Percentiles rank a stretch among this genome's conserved stretches.
These are phyloP conservation scores for Cystobasidium pallidum DNA, from an alignment of 1,284 basidiomycete species.

Conservation along the genomic window DNA sequence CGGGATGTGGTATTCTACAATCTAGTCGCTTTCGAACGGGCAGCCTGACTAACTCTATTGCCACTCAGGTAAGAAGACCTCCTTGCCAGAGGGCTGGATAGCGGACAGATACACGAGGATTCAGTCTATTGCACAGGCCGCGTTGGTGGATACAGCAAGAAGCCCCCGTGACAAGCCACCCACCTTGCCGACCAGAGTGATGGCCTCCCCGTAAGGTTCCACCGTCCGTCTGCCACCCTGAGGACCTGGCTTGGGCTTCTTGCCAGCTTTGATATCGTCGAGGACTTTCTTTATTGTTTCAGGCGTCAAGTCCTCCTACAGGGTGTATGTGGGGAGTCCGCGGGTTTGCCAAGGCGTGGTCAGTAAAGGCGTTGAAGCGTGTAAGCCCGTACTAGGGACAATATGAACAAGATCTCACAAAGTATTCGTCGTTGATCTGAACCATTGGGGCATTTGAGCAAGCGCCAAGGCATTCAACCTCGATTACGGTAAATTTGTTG, in stretches of 20 bases:
- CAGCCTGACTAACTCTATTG: neutral
- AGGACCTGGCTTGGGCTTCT: slow-evolving; percentile 88
- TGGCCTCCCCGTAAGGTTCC: slow-evolving; percentile 36
- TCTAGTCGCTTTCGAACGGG: neutral
- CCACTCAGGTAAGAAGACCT: slow-evolving; percentile 39
- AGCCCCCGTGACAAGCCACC: neutral
- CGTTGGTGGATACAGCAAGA: too few relatives aligned
- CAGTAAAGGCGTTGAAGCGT: neutral
- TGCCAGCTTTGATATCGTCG: slow-evolving; percentile 79
- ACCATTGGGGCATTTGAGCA: slow-evolving; percentile 99
- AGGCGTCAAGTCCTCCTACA: slow-evolving; percentile 93
- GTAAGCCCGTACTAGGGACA: too few relatives aligned
- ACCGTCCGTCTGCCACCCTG: slow-evolving; percentile 59
- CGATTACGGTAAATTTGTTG: slow-evolving; percentile 94
- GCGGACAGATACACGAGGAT: neutral
- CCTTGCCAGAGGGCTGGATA: slow-evolving; percentile 27
- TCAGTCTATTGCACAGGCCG: too few relatives aligned
- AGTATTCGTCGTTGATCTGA: slow-evolving; percentile 94
- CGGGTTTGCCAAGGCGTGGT: too few relatives aligned
- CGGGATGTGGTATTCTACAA: neutral
- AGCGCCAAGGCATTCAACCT: slow-evolving; percentile 97
- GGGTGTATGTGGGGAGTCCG: slow-evolving; percentile 7
- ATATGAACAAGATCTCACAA: slow-evolving; percentile 60
- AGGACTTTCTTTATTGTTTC: slow-evolving; percentile 85
- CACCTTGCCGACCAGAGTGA: slow-evolving; percentile 42